phyloP scores from a whole-genome alignment of 1,139 yeast genomes.

The Yamadazyma aaseri region DNA sequence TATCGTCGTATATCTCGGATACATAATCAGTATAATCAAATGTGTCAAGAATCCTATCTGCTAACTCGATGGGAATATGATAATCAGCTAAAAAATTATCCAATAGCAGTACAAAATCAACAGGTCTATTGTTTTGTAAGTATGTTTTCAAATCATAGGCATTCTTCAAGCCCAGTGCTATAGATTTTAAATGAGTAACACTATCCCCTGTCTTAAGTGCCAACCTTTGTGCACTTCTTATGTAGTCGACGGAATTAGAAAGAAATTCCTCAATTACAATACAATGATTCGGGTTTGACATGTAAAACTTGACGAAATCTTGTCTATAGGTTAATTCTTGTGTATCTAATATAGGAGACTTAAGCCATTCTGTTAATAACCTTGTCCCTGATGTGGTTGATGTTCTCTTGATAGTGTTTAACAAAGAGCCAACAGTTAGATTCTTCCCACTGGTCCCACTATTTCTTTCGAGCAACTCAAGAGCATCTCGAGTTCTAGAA shows the following conservation, averaged over 20 bases:
- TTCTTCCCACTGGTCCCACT: conserved; percentile 48
- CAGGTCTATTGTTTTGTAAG: conserved; percentile 16
- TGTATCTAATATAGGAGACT: conserved; percentile 70
- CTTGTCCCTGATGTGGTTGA: conserved; percentile 82
- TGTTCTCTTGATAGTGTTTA: conserved; percentile 68
- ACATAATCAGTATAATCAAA: conserved; percentile 19
- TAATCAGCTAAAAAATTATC: conserved; percentile 23
- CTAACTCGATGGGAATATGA: conserved; percentile 29
- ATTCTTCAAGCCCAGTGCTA: conserved; percentile 33
- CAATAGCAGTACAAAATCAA: conserved; percentile 11
- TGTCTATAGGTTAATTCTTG: conserved; percentile 61
- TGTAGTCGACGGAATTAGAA: conserved; percentile 35
- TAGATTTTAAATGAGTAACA: conserved; percentile 27
- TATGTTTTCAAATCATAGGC: conserved; percentile 24
- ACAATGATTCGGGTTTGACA: conserved; percentile 25
- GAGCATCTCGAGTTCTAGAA: conserved; percentile 74
- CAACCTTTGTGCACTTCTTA: conserved; percentile 37
- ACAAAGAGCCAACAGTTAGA: conserved; percentile 64
- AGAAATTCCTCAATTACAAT: conserved; percentile 20
- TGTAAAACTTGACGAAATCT: conserved; percentile 54
- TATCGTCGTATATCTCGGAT: conserved; percentile 2
- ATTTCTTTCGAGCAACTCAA: conserved; percentile 62
- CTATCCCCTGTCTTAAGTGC: conserved; percentile 37
- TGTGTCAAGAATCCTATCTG: conserved; percentile 26
- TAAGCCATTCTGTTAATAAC: conserved; percentile 73